Conservation (phyloP, 2,329 filamentous ascomycete genomes). For the Hortaea sp. region DNA sequence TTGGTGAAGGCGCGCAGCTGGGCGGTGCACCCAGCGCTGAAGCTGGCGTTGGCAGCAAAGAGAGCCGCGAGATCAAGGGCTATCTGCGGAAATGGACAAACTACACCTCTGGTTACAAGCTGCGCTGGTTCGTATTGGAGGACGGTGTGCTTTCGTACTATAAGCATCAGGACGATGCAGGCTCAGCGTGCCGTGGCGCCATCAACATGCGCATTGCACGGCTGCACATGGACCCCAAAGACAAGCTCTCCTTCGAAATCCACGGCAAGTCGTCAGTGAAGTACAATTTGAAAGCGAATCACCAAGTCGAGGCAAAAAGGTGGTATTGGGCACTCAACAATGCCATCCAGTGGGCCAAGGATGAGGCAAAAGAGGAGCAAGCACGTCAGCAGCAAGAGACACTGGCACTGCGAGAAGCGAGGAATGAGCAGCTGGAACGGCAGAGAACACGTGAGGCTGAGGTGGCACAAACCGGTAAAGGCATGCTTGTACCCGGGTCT, state of each 20-base stretch:
- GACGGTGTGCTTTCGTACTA: constrained; percentile 98
- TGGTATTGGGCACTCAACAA: constrained; percentile 99
- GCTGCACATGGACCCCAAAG: constrained; percentile 90
- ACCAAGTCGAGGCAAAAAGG: constrained; percentile 93
- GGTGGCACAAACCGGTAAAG: constrained; percentile 8
- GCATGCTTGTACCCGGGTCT: constrained; percentile 29
- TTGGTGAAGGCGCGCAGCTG: constrained; percentile 56
- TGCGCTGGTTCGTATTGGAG: constrained; percentile 95
- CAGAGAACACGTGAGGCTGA: constrained; percentile 27
- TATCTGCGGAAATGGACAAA: constrained; percentile 99
- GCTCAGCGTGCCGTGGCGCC: constrained; percentile 88
- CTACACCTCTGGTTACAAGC: constrained; percentile 91
- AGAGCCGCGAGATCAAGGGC: constrained; percentile 93
- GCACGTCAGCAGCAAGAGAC: constrained; percentile 63
- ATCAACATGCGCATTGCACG: constrained; percentile 98
- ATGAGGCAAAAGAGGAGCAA: constrained; percentile 87
- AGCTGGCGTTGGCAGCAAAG: constrained; percentile 58
- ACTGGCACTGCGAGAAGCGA: constrained; percentile 67
- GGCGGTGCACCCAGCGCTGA: constrained; percentile 30
- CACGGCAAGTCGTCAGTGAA: constrained; percentile 97
- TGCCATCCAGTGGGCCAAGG: constrained; percentile 95
- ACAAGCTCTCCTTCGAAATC: constrained; percentile 97
- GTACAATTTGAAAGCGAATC: constrained; percentile 94
- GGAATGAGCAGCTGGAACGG: constrained; percentile 58
- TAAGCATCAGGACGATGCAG: constrained; percentile 96